These are phyloP conservation scores for Begonia fuchsioides DNA, from an alignment of 306 rosid genomes.

Conservation along the genomic window DNA sequence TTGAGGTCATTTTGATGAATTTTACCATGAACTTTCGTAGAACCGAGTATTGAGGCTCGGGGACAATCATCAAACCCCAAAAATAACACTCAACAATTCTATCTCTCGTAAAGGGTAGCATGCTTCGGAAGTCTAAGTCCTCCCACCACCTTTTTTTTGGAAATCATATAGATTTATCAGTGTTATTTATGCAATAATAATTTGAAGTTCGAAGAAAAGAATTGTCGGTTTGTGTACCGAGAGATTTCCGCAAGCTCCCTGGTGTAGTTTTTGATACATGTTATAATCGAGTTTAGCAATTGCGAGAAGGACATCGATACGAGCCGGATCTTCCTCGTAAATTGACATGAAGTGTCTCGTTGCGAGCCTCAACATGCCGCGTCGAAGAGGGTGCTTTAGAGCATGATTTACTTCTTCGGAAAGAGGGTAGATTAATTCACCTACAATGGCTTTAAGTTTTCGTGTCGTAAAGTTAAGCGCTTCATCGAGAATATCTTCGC, in stretches of 20 bases:
- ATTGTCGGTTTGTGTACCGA: constrained; percentile 3
- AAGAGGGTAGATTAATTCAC: neutral
- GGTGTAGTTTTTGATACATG: constrained; percentile 2
- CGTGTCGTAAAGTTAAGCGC: constrained; percentile 3
- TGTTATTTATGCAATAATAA: too few relatives aligned
- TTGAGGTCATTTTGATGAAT: too few relatives aligned
- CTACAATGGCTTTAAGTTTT: constrained; percentile 1
- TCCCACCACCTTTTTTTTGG: constrained; percentile 5
- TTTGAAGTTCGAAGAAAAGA: neutral
- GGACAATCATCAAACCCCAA: too few relatives aligned
- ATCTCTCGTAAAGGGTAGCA: neutral
- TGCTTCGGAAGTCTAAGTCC: neutral
- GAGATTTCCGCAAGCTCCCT: constrained; percentile 1
- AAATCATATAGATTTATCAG: neutral
- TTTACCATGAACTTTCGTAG: too few relatives aligned
- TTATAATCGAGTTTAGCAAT: constrained; percentile 22
- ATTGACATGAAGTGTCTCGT: constrained; percentile 5
- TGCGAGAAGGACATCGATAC: neutral
- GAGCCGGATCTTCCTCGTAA: constrained; percentile 6
- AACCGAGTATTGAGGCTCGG: too few relatives aligned
- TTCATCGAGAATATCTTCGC: neutral
- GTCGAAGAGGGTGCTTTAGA: constrained; percentile 6
- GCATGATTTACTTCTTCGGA: constrained; percentile 1
- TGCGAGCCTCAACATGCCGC: constrained; percentile 3
- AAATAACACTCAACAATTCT: constrained; percentile 1